These are phyloP conservation scores for Verticillium nonalfalfae DNA, from an alignment of 2,329 filamentous ascomycete species.

Conservation along the genomic window DNA sequence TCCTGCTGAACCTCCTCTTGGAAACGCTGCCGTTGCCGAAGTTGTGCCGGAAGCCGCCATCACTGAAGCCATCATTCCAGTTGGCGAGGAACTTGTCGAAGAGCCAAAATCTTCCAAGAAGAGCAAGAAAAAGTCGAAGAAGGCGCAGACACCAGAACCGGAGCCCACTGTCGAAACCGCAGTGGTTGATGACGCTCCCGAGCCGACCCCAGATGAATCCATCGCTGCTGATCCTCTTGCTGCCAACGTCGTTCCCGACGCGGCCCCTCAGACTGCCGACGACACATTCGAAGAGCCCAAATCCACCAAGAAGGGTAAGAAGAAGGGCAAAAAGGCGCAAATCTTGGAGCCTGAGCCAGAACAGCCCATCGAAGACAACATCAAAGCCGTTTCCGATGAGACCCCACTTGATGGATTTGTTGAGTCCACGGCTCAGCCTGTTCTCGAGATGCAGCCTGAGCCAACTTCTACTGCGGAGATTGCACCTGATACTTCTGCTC, in stretches of 20 bases:
- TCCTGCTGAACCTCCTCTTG: not conserved
- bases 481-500: not conserved
- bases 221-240: not conserved
- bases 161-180: not conserved
- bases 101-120: constrained; percentile 25
- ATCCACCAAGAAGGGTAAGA: constrained; percentile 2
- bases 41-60: not conserved
- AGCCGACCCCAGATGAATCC: not conserved
- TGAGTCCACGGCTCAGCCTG: constrained; percentile 6
- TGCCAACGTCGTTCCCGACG: not conserved
- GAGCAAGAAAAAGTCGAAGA: constrained; percentile 26
- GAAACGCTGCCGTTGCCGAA: not conserved
- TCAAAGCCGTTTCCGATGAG: constrained; percentile 6
- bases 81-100: constrained; percentile 15
- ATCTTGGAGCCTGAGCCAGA: not conserved
- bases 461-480: not conserved
- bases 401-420: constrained; percentile 7
- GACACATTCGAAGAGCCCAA: constrained; percentile 6
- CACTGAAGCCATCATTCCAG: constrained; percentile 2
- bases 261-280: not conserved
- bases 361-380: not conserved
- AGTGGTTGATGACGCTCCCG: not conserved
- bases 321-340: not conserved
- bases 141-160: constrained; percentile 10
- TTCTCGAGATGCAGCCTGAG: constrained; percentile 2